Conservation (phyloP, 2,329 filamentous ascomycete species). For the Colletotrichum falcatum region DNA sequence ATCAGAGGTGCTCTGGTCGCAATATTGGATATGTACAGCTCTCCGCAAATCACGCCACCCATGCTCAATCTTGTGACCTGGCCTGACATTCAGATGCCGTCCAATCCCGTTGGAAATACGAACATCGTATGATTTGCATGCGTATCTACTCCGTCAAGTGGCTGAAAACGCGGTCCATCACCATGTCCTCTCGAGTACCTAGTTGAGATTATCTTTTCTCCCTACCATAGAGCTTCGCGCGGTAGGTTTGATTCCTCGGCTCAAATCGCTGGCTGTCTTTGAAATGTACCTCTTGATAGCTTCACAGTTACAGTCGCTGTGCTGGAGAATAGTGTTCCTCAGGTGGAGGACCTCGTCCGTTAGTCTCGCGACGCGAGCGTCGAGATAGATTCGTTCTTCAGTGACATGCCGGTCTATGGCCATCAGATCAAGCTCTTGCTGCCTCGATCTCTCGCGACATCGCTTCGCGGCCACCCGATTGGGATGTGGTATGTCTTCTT, state of each 20-base stretch:
- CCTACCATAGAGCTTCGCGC: background rate
- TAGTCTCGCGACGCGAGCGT: constrained; percentile 14
- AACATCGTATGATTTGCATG: background rate
- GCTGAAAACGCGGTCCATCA: background rate
- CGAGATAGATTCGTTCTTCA: constrained; percentile 17
- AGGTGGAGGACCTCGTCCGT: constrained; percentile 29
- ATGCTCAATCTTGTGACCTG: background rate
- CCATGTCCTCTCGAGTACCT: background rate
- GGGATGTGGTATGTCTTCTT: constrained; percentile 18
- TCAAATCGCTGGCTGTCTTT: constrained; percentile 1
- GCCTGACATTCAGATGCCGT: background rate
- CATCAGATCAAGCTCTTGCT: constrained; percentile 28
- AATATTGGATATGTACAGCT: no score
- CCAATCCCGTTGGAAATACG: background rate
- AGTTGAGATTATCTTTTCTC: background rate
- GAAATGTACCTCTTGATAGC: constrained; percentile 30
- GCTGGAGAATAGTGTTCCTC: constrained; percentile 20
- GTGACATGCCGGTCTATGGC: constrained; percentile 17
- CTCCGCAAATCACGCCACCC: background rate
- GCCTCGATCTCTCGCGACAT: constrained; percentile 32
- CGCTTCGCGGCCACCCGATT: constrained; percentile 33
- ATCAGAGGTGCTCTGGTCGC: no score
- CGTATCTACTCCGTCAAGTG: background rate
- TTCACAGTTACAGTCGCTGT: constrained; percentile 29
- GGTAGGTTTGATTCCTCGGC: background rate